Evolutionary conservation across 2,329 filamentous ascomycete genomes (phyloP), one percentile per base, ranked within the genome.

Genomic region (Epichloe hybrida): DNA sequence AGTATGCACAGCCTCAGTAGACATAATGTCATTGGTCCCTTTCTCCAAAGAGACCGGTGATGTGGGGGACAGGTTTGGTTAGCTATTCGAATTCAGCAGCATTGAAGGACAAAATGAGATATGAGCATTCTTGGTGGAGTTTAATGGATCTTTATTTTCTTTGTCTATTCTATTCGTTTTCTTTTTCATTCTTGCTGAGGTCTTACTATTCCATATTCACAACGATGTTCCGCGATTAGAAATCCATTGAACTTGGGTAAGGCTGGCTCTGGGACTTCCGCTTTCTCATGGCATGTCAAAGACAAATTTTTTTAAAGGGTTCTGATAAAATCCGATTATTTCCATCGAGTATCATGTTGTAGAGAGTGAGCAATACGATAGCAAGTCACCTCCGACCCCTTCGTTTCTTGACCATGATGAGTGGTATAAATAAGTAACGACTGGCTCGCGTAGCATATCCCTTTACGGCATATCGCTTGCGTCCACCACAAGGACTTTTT

Each of bases 1-100:
- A 84, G 59, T 88, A 93, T 65, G 90, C 90, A 46, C 77, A 76
- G 64, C 71, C 77, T 15, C 38, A 36, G 54, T 63, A 57, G 31
- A 31, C 31, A 37, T 38, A 38, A 43, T 52, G 51, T 20, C 40
- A 31, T n/a, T 46, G 46, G 15, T 20, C 27, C 15, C 20, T 34
- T 42, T 36, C 20, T 35, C 34, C 27, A 12, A 13, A 42, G 31
- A 5, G 15, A 9, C 20, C 20, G 21, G 46, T n/a, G n/a, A 36
- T n/a, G 35, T 44, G 44, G 42, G 13, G 13, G n/a, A 43, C 45
- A 49, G 37, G 12, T 27, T 35, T 11, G 23, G 35, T 34, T 46
- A 48, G 37, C 42, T 49, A 44, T 48, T 45, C 36, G 45, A 36
- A 53, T 52, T 52, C 44, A 52, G 48, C 50, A 34, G 47, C 37